Evolutionary conservation across 1,284 basidiomycete species (phyloP).

Genomic region (Fomes fomentarius): DNA sequence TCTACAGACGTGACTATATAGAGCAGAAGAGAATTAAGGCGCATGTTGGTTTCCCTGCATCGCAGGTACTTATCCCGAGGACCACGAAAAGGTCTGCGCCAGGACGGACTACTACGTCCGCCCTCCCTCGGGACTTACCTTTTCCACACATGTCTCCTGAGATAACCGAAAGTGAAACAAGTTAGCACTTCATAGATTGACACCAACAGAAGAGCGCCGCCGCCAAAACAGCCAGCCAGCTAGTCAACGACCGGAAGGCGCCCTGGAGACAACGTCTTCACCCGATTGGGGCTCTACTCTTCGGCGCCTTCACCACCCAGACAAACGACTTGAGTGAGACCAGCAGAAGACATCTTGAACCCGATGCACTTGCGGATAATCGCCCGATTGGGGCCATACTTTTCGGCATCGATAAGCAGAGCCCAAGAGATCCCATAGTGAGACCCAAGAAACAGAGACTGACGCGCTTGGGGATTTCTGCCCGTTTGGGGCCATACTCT

Average conservation of each 20-base stretch:
- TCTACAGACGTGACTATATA: too few relatives aligned
- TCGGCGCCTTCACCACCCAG: neutral
- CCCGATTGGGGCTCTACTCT: neutral
- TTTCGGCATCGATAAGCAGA: too few relatives aligned
- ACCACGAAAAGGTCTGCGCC: slow-evolving; percentile 7
- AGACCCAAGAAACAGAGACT: neutral
- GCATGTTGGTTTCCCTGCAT: slow-evolving; percentile 1
- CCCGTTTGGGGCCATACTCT: neutral
- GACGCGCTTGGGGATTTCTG: neutral
- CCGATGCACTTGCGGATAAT: neutral
- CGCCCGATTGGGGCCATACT: neutral
- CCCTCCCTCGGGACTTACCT: slow-evolving; percentile 4
- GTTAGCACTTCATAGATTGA: too few relatives aligned
- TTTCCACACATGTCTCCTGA: too few relatives aligned
- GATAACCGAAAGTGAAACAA: too few relatives aligned
- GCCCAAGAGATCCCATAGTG: neutral
- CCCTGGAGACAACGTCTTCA: too few relatives aligned
- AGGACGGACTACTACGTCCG: neutral
- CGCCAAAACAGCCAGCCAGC: too few relatives aligned
- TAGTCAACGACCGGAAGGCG: too few relatives aligned
- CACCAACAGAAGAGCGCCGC: too few relatives aligned
- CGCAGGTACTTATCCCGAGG: slow-evolving; percentile 7
- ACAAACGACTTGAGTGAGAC: neutral
- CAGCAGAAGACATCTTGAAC: neutral
- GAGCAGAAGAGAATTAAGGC: neutral